Conservation (phyloP, 2,329 filamentous ascomycete species). For the Xenosphaeropsis pyriputrescens region DNA sequence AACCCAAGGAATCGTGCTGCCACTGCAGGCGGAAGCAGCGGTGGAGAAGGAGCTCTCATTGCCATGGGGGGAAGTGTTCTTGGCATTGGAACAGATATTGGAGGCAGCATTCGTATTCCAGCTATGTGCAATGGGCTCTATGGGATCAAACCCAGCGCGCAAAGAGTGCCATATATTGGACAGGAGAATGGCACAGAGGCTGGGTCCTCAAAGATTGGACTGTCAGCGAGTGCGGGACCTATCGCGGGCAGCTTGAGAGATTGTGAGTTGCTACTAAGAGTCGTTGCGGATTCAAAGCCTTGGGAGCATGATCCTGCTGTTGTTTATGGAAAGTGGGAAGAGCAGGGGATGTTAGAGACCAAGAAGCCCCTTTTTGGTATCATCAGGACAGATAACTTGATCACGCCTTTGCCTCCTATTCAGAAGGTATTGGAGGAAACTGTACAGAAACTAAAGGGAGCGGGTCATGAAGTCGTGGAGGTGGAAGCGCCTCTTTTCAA, state of each 20-base stretch:
- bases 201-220: slow-evolving; percentile 32
- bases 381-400: slow-evolving; percentile 31
- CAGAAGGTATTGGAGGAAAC: slow-evolving; percentile 28
- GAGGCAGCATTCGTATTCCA: slow-evolving; percentile 25
- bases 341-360: slow-evolving; percentile 10
- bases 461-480: slow-evolving; percentile 40
- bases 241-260: slow-evolving; percentile 30
- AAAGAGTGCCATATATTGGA: slow-evolving; percentile 25
- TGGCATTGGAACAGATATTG: slow-evolving; percentile 49
- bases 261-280: slow-evolving; percentile 31
- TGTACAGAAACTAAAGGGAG: slow-evolving; percentile 20
- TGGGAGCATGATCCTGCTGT: slow-evolving; percentile 30
- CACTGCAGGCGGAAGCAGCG: slow-evolving; percentile 43
- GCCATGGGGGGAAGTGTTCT: slow-evolving; percentile 33
- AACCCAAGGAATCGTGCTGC: slow-evolving; percentile 41
- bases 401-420: slow-evolving; percentile 35
- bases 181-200: slow-evolving; percentile 30
- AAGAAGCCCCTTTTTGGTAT: slow-evolving; percentile 27
- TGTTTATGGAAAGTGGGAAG: slow-evolving; percentile 24
- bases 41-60: slow-evolving; percentile 45
- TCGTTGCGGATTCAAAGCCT: slow-evolving; percentile 33
- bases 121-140: slow-evolving; percentile 35
- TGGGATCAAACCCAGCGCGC: slow-evolving; percentile 30
- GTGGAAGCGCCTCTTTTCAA: slow-evolving; percentile 37
- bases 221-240: slow-evolving; percentile 31